A percentile compares a stretch with the other conserved stretches of the same genome.
Evolutionary conservation across 371 early-diverging fungal species (phyloP).

Genomic region (Haplosporangium sp.): DNA sequence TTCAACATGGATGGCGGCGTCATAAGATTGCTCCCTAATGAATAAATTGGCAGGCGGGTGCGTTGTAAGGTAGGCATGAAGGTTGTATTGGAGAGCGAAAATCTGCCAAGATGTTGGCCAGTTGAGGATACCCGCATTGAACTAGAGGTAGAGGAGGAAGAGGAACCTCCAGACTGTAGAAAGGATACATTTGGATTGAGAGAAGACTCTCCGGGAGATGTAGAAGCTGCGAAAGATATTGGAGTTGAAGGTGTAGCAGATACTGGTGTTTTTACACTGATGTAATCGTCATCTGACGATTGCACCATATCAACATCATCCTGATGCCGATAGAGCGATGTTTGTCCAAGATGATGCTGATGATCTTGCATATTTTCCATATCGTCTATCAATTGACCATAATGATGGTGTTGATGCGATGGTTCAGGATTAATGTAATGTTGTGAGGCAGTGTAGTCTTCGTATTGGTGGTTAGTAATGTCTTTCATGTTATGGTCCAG

Average conservation of each 20-base stretch:
- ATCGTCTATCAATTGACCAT: background rate
- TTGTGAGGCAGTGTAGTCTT: constrained; percentile 22
- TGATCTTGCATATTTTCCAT: constrained; percentile 1
- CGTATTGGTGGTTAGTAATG: background rate
- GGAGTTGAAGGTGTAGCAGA: constrained; percentile 16
- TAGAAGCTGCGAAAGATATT: background rate
- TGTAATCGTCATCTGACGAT: constrained; percentile 9
- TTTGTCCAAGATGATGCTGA: constrained; percentile 5
- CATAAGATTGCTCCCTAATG: constrained; percentile 42
- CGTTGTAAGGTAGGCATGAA: constrained; percentile 47
- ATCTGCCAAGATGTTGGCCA: constrained; percentile 29
- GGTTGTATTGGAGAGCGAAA: constrained; percentile 36
- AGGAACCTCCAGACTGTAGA: constrained; percentile 17
- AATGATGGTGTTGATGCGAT: background rate
- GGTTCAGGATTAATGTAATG: background rate
- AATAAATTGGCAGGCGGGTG: constrained; percentile 36
- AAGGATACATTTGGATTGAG: background rate
- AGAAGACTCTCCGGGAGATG: constrained; percentile 1
- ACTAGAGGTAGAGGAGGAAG: constrained; percentile 1
- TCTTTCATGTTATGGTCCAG: constrained; percentile 19
- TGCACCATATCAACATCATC: constrained; percentile 16
- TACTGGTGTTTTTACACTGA: constrained; percentile 14
- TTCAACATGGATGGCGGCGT: constrained; percentile 48
- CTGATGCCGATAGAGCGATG: background rate
- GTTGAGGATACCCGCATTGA: constrained; percentile 17